Conservation (phyloP, 148 eudicot species). For the Camellia lanceoleosa region DNA sequence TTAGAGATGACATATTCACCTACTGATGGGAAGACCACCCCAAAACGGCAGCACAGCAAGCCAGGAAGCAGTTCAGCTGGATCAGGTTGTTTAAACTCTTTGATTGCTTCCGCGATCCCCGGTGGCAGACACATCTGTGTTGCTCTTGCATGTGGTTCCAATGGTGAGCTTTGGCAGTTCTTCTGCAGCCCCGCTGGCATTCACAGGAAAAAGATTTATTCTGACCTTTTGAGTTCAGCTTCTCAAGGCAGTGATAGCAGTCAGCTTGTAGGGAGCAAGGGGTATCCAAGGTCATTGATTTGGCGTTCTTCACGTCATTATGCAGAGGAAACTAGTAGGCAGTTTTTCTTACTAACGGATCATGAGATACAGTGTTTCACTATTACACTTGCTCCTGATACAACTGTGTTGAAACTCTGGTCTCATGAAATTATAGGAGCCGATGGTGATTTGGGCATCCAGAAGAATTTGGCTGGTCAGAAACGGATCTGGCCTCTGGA, state of each 20-base stretch:
- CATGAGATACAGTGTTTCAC: conserved; percentile 77
- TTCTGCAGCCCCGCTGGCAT: conserved; percentile 63
- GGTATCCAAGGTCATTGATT: conserved; percentile 79
- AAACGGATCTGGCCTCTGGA: conserved; percentile 92
- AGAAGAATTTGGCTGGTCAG: conserved; percentile 94
- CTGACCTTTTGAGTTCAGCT: conserved; percentile 27
- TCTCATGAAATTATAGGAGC: conserved; percentile 80
- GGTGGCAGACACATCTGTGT: conserved; percentile 42
- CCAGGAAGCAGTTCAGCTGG: conserved; percentile 37
- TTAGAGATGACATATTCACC: conserved; percentile 30
- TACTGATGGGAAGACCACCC: conserved; percentile 37
- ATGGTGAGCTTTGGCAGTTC: conserved; percentile 81
- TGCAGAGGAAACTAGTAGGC: conserved; percentile 38
- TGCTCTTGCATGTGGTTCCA: conserved; percentile 77
- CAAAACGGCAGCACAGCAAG: conserved; percentile 29
- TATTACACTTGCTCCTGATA: conserved; percentile 44
- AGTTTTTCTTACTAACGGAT: conserved; percentile 77
- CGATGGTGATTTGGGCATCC: conserved; percentile 79
- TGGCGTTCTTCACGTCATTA: conserved; percentile 55
- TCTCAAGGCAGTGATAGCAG: conserved; percentile 31
- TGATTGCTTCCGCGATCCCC: conserved; percentile 67
- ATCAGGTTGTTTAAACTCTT: conserved; percentile 55
- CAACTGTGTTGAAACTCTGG: conserved; percentile 67
- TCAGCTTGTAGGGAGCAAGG: conserved; percentile 42
- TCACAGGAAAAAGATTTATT: conserved; percentile 32